Percentiles rank a stretch among this genome's conserved stretches.
These are phyloP conservation scores for Medakamo hakoo DNA, from an alignment of 139 green algal species.

Conservation along the genomic window DNA sequence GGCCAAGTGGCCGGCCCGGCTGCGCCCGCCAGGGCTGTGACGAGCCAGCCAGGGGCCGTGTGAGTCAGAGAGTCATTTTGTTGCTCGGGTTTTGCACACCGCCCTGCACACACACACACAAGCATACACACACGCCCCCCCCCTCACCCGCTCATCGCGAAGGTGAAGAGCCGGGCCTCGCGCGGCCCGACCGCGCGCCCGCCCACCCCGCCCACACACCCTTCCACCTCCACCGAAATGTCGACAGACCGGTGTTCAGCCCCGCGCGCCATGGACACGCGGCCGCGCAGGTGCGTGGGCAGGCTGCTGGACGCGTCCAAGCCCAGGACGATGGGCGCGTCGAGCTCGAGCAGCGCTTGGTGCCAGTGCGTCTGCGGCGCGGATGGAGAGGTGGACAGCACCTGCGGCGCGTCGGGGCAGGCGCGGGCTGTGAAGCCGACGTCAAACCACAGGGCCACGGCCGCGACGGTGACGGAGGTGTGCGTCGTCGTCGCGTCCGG, in stretches of 20 bases:
- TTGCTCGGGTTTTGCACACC: too few relatives aligned
- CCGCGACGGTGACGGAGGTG: neutral
- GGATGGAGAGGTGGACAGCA: constrained; percentile 63
- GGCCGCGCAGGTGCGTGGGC: too few relatives aligned
- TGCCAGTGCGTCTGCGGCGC: constrained; percentile 71
- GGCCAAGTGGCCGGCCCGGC: constrained; percentile 15
- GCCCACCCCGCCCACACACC: neutral
- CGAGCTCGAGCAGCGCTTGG: constrained; percentile 73
- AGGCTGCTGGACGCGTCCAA: too few relatives aligned
- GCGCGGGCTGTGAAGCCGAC: constrained; percentile 65
- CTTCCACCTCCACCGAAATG: neutral
- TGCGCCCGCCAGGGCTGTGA: constrained; percentile 51
- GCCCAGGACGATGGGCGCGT: neutral
- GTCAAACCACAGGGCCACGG: constrained; percentile 81
- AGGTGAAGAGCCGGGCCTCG: neutral
- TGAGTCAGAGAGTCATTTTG: too few relatives aligned
- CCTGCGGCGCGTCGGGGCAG: constrained; percentile 51
- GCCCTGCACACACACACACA: too few relatives aligned
- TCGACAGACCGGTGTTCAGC: neutral
- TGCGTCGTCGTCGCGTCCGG: too few relatives aligned
- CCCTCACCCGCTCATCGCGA: neutral
- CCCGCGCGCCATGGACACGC: neutral
- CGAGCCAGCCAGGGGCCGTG: too few relatives aligned
- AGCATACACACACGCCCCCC: too few relatives aligned
- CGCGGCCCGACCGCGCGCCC: neutral